These are phyloP conservation scores for Lasiosphaeria hispida DNA, from an alignment of 495 filamentous ascomycete species.

Conservation along the genomic window DNA sequence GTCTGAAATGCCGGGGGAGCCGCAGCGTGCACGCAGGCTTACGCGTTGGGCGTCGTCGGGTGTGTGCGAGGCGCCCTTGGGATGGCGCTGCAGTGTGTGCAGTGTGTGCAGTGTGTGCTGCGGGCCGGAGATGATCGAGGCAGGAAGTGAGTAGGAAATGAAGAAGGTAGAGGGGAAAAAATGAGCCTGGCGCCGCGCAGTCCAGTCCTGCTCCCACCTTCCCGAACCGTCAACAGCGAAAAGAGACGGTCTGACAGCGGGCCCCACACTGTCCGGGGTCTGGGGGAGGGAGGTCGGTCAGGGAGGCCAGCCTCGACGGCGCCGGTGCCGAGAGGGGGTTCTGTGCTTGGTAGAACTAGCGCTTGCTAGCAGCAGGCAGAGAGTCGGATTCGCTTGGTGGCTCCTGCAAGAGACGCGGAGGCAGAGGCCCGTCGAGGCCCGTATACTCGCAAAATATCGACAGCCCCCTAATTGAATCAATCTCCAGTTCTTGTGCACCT, in stretches of 20 bases:
- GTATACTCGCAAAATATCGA: neutral
- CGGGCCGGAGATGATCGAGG: neutral
- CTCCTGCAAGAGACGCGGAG: no score
- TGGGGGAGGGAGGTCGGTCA: neutral
- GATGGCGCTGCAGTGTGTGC: neutral
- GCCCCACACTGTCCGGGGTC: neutral
- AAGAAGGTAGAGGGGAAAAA: neutral
- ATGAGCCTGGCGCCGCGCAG: neutral
- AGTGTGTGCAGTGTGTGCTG: neutral
- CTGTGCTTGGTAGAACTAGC: no score
- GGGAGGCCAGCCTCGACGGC: neutral
- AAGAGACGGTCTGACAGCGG: slow-evolving; percentile 6
- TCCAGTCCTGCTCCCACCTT: slow-evolving; percentile 11
- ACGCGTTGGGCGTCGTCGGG: neutral
- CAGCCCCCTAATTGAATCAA: neutral
- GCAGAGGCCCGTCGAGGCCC: neutral
- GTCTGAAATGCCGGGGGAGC: neutral
- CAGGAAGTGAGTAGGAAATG: neutral
- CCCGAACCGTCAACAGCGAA: slow-evolving; percentile 6
- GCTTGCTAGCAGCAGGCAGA: no score
- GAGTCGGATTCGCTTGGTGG: no score
- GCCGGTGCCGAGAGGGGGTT: neutral
- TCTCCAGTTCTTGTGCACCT: slow-evolving; percentile 1
- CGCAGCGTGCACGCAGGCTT: neutral
- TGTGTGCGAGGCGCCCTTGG: neutral